Conservation (phyloP, 768 basidiomycete genomes). For the Suillus weaverae region DNA sequence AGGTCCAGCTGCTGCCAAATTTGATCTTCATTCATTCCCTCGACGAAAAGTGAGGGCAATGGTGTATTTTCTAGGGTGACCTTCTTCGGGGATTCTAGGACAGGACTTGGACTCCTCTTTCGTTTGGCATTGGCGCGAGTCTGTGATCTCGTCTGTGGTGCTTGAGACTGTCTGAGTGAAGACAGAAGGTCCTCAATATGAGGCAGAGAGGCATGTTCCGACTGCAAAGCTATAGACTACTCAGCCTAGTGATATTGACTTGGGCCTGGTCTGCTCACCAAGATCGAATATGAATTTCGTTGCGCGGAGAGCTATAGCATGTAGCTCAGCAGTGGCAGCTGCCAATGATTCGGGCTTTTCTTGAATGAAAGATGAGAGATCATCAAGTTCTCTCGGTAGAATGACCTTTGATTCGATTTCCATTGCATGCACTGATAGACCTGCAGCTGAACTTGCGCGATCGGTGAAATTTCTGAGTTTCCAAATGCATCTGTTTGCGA, state of each 20-base stretch:
- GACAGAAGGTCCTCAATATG: conserved; percentile 66
- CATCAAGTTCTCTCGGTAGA: conserved; percentile 44
- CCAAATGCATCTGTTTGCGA: not conserved
- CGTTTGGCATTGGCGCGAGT: conserved; percentile 38
- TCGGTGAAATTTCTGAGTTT: not conserved
- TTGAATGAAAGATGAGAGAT: conserved; percentile 56
- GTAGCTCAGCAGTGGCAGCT: conserved; percentile 53
- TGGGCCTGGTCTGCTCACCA: conserved; percentile 44
- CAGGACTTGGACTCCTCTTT: conserved; percentile 44
- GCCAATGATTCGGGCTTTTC: conserved; percentile 55
- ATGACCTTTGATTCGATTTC: conserved; percentile 17
- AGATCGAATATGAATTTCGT: conserved; percentile 75
- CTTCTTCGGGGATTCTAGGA: conserved; percentile 33
- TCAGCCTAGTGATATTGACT: conserved; percentile 5
- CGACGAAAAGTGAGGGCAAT: conserved; percentile 67
- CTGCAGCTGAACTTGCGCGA: not conserved
- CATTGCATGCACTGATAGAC: not conserved
- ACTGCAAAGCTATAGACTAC: conserved; percentile 52
- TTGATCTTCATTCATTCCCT: conserved; percentile 82
- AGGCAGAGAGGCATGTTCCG: conserved; percentile 64
- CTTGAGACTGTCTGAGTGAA: conserved; percentile 64
- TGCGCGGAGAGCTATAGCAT: conserved; percentile 60
- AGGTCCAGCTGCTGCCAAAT: conserved; percentile 95
- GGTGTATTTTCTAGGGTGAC: conserved; percentile 61
- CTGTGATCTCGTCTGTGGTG: conserved; percentile 77